Evolutionary conservation across 2,329 filamentous ascomycete genomes (phyloP).

Genomic region (Fusarium illudens): DNA sequence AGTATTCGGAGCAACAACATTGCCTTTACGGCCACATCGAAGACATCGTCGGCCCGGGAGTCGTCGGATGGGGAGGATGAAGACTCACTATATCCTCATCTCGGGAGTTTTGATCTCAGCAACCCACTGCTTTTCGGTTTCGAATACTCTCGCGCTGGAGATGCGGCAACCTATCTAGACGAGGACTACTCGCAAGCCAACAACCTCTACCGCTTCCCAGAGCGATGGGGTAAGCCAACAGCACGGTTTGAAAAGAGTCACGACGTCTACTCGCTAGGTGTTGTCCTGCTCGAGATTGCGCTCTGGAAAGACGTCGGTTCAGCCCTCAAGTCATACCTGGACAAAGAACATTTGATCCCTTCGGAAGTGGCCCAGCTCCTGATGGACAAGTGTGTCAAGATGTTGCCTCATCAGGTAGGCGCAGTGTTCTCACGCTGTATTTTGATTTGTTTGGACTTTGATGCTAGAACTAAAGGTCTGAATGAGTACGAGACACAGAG

Average conservation of each 20-base stretch:
- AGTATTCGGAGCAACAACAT: background rate
- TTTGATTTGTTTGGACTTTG: background rate
- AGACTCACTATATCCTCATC: background rate
- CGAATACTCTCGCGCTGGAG: background rate
- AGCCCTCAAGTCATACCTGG: background rate
- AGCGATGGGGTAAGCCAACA: background rate
- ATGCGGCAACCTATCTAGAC: background rate
- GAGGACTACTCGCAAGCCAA: background rate
- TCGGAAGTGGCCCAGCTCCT: background rate
- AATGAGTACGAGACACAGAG: background rate
- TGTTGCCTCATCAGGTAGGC: background rate
- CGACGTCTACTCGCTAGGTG: conserved; percentile 2
- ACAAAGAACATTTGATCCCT: background rate
- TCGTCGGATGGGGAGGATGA: background rate
- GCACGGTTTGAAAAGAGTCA: conserved; percentile 4
- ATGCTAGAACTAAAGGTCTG: background rate
- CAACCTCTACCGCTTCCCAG: background rate
- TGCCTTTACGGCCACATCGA: background rate
- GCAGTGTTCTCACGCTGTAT: background rate
- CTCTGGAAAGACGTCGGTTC: conserved; percentile 1
- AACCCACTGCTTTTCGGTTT: conserved; percentile 1
- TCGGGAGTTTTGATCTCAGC: background rate
- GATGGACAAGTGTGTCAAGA: background rate
- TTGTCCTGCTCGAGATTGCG: background rate
- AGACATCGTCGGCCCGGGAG: background rate